Conservation (phyloP, 2,329 filamentous ascomycete species). For the Ophiostoma pallidulum region DNA sequence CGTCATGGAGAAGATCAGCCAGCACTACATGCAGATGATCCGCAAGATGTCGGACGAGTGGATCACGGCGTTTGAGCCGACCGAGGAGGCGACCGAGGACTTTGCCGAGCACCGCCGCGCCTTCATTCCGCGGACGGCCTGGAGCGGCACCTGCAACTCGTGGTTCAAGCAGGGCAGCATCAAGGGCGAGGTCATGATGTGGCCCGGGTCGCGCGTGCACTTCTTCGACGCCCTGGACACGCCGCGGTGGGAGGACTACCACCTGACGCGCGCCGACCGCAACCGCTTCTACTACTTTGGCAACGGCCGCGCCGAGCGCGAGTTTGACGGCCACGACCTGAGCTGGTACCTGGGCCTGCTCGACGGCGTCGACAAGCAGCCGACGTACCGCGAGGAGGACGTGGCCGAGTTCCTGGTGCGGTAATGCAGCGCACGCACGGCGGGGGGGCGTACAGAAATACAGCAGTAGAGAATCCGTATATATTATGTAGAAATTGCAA, state of each 20-base stretch:
- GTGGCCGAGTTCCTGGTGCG: constrained; percentile 1
- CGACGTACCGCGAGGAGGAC: constrained; percentile 5
- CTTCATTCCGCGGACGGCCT: constrained; percentile 44
- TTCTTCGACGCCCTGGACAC: constrained; percentile 42
- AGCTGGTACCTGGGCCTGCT: constrained; percentile 34
- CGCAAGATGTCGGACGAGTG: constrained; percentile 17
- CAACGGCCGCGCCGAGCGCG: constrained; percentile 39
- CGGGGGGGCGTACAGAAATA: no score
- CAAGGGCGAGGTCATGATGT: constrained; percentile 37
- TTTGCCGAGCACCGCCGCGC: constrained; percentile 37
- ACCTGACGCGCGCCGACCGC: constrained; percentile 24
- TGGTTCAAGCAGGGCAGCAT: constrained; percentile 40
- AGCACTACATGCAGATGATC: constrained; percentile 40
- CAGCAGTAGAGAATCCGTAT: no score
- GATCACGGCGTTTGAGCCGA: constrained; percentile 30
- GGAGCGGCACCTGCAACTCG: constrained; percentile 35
- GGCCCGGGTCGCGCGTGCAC: constrained; percentile 40
- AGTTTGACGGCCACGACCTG: constrained; percentile 29
- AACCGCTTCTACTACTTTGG: constrained; percentile 43
- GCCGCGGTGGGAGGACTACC: constrained; percentile 41
- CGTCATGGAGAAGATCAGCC: constrained; percentile 36
- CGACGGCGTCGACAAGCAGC: constrained; percentile 7
- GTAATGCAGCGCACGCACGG: background rate
- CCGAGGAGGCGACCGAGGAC: constrained; percentile 35
- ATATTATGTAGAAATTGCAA: no score